Conservation (phyloP, 1,139 yeast genomes). For the Sporopachydermia cereana region DNA sequence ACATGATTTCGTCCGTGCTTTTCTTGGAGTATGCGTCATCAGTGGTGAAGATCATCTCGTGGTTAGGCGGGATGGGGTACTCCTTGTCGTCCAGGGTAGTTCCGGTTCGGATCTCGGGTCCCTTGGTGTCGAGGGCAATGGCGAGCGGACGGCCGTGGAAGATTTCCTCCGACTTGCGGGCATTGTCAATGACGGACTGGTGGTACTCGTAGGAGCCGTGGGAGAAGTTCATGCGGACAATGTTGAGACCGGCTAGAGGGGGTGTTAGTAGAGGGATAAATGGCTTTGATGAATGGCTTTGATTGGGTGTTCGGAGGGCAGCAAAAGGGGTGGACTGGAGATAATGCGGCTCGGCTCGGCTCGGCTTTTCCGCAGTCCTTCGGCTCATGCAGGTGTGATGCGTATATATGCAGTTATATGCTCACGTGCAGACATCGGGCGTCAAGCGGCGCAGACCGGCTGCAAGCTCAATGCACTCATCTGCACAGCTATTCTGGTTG, state of each 20-base stretch:
- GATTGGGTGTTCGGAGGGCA: too few species aligned
- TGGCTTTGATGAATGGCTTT: too few species aligned
- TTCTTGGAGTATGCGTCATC: slow-evolving; percentile 64
- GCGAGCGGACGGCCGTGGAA: slow-evolving; percentile 96
- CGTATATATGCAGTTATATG: too few species aligned
- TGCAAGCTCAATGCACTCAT: too few species aligned
- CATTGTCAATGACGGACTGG: slow-evolving; percentile 90
- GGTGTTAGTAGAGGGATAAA: too few species aligned
- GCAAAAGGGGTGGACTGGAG: too few species aligned
- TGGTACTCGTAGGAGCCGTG: slow-evolving; percentile 97
- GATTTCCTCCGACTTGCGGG: slow-evolving; percentile 83
- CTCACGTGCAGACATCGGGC: too few species aligned
- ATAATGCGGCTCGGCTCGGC: too few species aligned
- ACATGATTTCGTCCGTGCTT: slow-evolving; percentile 76
- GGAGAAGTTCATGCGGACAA: slow-evolving; percentile 97
- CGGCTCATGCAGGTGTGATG: too few species aligned
- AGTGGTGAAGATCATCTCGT: slow-evolving; percentile 88
- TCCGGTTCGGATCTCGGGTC: slow-evolving; percentile 99
- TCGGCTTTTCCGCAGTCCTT: too few species aligned
- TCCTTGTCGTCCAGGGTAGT: slow-evolving; percentile 71
- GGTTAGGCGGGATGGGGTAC: slow-evolving; percentile 72
- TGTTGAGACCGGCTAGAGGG: slow-evolving; percentile 86
- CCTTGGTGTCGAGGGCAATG: slow-evolving; percentile 97
- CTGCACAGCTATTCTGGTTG: too few species aligned
- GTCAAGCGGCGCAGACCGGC: too few species aligned